Evolutionary conservation across 441 rosid genomes (phyloP), one percentile per base, ranked within the genome.

Genomic region (Kokia cookei): DNA sequence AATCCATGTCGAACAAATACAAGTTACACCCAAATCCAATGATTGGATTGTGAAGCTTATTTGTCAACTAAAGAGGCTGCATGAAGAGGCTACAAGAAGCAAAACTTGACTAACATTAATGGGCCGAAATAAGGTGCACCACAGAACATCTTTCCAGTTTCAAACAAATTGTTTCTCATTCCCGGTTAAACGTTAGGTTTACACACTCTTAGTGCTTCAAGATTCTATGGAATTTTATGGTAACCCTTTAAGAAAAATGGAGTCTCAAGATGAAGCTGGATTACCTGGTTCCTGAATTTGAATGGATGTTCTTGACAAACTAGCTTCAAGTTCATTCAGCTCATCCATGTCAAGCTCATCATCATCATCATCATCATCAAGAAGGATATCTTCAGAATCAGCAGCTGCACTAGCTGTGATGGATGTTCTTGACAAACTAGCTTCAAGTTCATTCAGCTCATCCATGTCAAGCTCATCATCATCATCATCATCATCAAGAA

Each of bases 401-500:
- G n/a, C n/a, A n/a, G n/a, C n/a, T n/a, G n/a, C n/a, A n/a, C n/a
- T n/a, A n/a, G n/a, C n/a, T n/a, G n/a, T n/a, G n/a, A 93, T 82
- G 3, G 98, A 89, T 13, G 98, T 83, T 81, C 83, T 93, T 9
- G 98, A 83, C 81, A 94, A 87, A 87, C 97, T 94, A 63, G 92
- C 98, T 86, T 94, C 99, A 22, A 93, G 84, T 75, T 94, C 99
- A 73, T 91, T 87, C 67, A 94, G 79, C 84, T 93, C 98, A 78
- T 94, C 99, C 85, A 93, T 74, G 87, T 76, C 65, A 57, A 71
- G 74, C 3, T 71, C 74, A 42, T 71, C 65, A 0, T 73, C 70
- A 0, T 84, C 82, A 15, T 84, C 82, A 2, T 50, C 71, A 1
- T 77, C 82, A 13, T 78, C 82, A 0, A 40, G 71, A 67, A 72